Percentiles rank a stretch among this genome's conserved stretches.
Conservation (phyloP, 352 stramenopile genomes). For the Phytophthora hibernalis region DNA sequence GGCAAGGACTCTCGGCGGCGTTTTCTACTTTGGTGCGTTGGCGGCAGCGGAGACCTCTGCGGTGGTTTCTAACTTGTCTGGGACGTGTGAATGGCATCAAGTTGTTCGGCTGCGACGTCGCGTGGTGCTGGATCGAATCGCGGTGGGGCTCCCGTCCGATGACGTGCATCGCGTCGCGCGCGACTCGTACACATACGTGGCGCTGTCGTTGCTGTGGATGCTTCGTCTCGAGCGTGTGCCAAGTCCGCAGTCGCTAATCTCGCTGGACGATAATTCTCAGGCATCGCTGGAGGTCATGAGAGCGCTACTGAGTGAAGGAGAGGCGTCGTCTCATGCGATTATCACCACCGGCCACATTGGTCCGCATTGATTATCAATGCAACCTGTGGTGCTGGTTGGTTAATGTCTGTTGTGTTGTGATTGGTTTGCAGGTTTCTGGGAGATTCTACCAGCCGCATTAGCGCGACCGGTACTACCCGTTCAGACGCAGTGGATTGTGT, state of each 20-base stretch:
- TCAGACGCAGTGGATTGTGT: slow-evolving; percentile 64
- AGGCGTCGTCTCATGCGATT: slow-evolving; percentile 34
- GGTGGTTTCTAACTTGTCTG: slow-evolving; percentile 16
- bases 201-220: slow-evolving; percentile 60
- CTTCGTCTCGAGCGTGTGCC: slow-evolving; percentile 42
- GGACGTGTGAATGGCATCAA: slow-evolving; percentile 28
- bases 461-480: slow-evolving; percentile 33
- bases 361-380: slow-evolving; percentile 37
- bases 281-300: slow-evolving; percentile 19
- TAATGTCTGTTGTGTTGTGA: not conserved
- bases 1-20: slow-evolving; percentile 44
- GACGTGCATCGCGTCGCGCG: slow-evolving; percentile 25
- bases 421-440: slow-evolving; percentile 51
- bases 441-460: slow-evolving; percentile 54
- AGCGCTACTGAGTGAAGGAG: slow-evolving; percentile 2
- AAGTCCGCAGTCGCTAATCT: slow-evolving; percentile 12
- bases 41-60: not conserved
- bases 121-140: slow-evolving; percentile 47
- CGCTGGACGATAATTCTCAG: slow-evolving; percentile 25
- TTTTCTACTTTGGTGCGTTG: slow-evolving; percentile 62
- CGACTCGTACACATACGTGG: slow-evolving; percentile 33
- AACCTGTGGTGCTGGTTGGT: not conserved
- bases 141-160: slow-evolving; percentile 25
- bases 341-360: slow-evolving; percentile 57
- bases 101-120: slow-evolving; percentile 54